Evolutionary conservation across 441 rosid species (phyloP).

Genomic region (Pelargonium citronellum): DNA sequence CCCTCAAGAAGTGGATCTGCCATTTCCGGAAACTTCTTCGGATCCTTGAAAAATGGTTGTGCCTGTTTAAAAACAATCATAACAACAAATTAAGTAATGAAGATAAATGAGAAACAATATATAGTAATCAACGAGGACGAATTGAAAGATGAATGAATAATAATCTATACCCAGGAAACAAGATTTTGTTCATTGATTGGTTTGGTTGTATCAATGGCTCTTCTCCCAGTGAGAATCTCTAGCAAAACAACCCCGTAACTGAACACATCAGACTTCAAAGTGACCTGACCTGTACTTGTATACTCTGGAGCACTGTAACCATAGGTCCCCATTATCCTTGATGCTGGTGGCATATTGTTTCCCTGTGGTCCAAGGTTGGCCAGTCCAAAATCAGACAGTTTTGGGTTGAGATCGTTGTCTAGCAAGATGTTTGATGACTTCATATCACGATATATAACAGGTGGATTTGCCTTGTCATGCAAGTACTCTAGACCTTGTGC

Average conservation of each 20-base stretch:
- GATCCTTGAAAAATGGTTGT: constrained; percentile 68
- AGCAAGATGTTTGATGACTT: constrained; percentile 72
- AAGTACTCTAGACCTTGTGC: constrained; percentile 75
- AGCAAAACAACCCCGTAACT: constrained; percentile 84
- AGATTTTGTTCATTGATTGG: constrained; percentile 77
- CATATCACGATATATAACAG: constrained; percentile 61
- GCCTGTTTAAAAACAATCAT: constrained; percentile 43
- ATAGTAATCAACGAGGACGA: too few relatives aligned
- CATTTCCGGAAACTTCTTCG: constrained; percentile 68
- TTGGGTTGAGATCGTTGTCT: constrained; percentile 44
- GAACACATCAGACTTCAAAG: constrained; percentile 67
- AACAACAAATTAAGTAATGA: neutral
- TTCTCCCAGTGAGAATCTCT: constrained; percentile 78
- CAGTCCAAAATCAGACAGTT: constrained; percentile 63
- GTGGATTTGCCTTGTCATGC: constrained; percentile 61
- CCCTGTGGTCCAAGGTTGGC: constrained; percentile 48
- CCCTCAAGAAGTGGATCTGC: constrained; percentile 62
- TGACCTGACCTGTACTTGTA: constrained; percentile 47
- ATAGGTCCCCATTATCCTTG: constrained; percentile 63
- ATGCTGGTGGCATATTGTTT: constrained; percentile 35
- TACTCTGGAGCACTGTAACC: constrained; percentile 94
- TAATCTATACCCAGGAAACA: constrained; percentile 66
- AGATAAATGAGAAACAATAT: neutral
- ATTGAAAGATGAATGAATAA: neutral
- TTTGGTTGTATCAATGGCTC: constrained; percentile 65